phyloP scores from a whole-genome alignment of 352 stramenopile genomes.

The Globisporangium heterothallicum region DNA sequence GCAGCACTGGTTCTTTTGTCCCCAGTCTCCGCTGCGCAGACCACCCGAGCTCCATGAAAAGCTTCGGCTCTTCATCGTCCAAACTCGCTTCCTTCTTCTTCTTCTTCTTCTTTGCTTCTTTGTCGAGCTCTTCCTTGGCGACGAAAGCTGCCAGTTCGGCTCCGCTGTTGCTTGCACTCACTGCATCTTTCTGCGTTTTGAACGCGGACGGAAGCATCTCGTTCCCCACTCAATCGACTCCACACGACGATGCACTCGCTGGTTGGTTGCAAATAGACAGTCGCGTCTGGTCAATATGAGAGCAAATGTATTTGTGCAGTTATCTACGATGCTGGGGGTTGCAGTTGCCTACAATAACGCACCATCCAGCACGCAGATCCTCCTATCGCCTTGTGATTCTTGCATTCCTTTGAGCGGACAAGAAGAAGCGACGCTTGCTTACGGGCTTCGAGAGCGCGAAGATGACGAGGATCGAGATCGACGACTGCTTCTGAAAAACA shows the following conservation, averaged over 20 bases:
- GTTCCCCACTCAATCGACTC: too few relatives aligned
- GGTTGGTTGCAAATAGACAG: neutral
- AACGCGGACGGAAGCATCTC: neutral
- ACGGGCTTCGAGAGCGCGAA: conserved; percentile 3
- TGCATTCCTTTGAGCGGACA: too few relatives aligned
- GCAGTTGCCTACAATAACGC: conserved; percentile 2
- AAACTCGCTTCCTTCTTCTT: conserved; percentile 17
- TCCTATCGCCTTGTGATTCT: too few relatives aligned
- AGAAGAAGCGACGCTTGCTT: neutral
- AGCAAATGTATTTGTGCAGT: conserved; percentile 6
- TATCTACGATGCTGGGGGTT: neutral
- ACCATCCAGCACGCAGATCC: too few relatives aligned
- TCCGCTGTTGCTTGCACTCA: conserved; percentile 14
- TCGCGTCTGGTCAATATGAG: neutral
- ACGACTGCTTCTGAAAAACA: conserved; percentile 1
- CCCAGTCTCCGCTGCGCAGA: conserved; percentile 54
- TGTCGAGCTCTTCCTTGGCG: conserved; percentile 35
- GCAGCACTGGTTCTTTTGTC: conserved; percentile 56
- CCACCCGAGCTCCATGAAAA: conserved; percentile 75
- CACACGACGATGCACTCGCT: neutral
- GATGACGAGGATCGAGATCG: conserved; percentile 4
- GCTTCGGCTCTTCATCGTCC: conserved; percentile 36
- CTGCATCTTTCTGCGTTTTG: neutral
- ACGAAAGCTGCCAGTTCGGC: conserved; percentile 51
- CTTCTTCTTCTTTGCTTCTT: conserved; percentile 28